Evolutionary conservation across 2,329 filamentous ascomycete genomes (phyloP).

Genomic region (Ceratocystis harringtonii): DNA sequence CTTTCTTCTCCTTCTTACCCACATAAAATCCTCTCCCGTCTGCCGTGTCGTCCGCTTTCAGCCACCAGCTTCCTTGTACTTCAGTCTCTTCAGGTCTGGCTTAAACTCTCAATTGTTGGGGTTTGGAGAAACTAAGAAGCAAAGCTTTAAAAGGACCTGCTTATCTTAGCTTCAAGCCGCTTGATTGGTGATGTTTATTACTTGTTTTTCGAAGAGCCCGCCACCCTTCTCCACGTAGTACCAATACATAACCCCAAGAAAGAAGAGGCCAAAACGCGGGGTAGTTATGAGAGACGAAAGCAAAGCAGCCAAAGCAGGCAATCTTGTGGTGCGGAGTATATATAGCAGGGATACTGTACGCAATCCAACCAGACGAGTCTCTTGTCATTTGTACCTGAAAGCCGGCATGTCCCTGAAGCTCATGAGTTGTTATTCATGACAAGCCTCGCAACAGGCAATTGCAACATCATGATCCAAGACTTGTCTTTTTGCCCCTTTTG

Average conservation of each 20-base stretch:
- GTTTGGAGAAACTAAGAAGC: not conserved
- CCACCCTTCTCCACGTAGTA: not conserved
- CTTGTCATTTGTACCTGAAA: not conserved
- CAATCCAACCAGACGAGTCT: not conserved
- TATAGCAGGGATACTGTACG: not conserved
- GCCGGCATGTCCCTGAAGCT: not conserved
- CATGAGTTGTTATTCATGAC: not conserved
- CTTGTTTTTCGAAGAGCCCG: not conserved
- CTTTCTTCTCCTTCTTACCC: not conserved
- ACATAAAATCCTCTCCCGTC: not conserved
- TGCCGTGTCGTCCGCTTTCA: not conserved
- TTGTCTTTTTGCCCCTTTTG: not conserved
- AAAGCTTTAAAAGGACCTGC: not conserved
- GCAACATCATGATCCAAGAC: not conserved
- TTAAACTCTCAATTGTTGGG: not conserved
- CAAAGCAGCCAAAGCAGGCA: no score
- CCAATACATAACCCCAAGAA: not conserved
- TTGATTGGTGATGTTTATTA: not conserved
- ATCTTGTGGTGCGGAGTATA: no score
- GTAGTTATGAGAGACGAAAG: not conserved
- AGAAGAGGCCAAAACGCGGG: not conserved
- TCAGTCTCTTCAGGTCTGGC: not conserved
- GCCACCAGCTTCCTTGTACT: not conserved
- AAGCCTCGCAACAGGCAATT: not conserved
- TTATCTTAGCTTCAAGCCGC: not conserved